Base-by-base conservation (phyloP, 169 alveolate genomes). In the Eimeria necatrix region DNA sequence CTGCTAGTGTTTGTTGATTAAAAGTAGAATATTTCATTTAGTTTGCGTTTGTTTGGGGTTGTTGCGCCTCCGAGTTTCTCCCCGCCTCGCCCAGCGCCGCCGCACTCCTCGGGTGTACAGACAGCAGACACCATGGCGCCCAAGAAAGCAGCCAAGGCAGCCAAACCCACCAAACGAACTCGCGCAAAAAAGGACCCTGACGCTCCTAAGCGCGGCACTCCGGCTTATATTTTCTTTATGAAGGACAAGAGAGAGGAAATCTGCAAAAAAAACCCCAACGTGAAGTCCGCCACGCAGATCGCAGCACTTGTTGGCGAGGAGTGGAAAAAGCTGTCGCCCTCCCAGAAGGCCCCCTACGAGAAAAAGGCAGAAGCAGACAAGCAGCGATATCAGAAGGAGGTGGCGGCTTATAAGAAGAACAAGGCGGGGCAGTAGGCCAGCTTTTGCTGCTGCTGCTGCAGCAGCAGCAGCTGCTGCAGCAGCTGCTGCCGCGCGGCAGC, bases 291-390 rank as follows among this genome's bases (percentile, higher is more conserved):
- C 71, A 98, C 99, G 6, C 97, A 98, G 22, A 98, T 98, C 16
- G 99, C 98, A 9, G 98, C 97, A 89, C 96, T 98, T 97, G 97
- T 98, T 88, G 99, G 99, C 48, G 98, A 98, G 59, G 99, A 98
- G 59, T 98, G 99, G 99, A 98, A 97, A 95, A 96, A 97, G 26
- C 95, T 98, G 84, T 96, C 95, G 49, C 99, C 97, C 70, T 94
- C 96, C 26, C 98, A 97, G 74, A 98, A 97, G 96, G 97, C 96
- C 18, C 99, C 99, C 5, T 98, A 96, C 94, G 99, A 97, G 94
- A 97, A 97, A 95, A 96, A 96, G 94, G 99, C 99, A 32, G 98
- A 95, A 73, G 98, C 97, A 64, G 99, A 98, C 96, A 97, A 96
- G 92, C 93, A 95, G 49, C 96, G 99, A 71, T 98, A 98, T 93